These are phyloP conservation scores for Helminthosporium solani DNA, from an alignment of 2,329 filamentous ascomycete genomes.

Conservation along the genomic window DNA sequence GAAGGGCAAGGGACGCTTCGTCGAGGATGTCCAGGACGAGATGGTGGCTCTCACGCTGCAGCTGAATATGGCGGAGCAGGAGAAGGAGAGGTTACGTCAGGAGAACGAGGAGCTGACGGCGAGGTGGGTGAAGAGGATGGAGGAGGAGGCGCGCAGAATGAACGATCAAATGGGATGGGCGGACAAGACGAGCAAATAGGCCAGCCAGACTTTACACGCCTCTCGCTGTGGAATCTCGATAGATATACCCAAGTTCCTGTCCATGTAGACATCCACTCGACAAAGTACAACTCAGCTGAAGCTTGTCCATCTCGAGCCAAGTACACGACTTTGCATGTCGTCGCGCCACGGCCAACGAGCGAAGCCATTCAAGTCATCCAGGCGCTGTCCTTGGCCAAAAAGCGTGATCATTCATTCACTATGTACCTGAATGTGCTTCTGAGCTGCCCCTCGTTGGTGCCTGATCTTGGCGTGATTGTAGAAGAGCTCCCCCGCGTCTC, in stretches of 20 bases:
- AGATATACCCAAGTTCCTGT: no score
- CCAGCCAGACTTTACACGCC: no score
- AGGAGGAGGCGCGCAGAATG: conserved; percentile 82
- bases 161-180: conserved; percentile 51
- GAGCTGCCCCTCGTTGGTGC: conserved; percentile 22
- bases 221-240: no score
- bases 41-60: conserved; percentile 85
- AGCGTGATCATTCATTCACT: no score
- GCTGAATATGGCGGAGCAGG: conserved; percentile 80
- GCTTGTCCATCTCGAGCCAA: no score
- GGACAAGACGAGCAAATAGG: not conserved
- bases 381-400: no score
- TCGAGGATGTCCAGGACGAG: conserved; percentile 90
- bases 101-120: conserved; percentile 90
- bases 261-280: no score
- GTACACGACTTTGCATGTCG: no score
- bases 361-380: no score
- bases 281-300: no score
- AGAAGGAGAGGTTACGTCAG: conserved; percentile 66
- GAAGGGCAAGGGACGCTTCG: conserved; percentile 75
- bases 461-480: conserved; percentile 26
- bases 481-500: conserved; percentile 27
- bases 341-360: no score
- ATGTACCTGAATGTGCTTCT: no score
- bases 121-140: conserved; percentile 88